phyloP scores from a whole-genome alignment of 2,329 filamentous ascomycete species.

The Byssoonygena ceratinophila region DNA sequence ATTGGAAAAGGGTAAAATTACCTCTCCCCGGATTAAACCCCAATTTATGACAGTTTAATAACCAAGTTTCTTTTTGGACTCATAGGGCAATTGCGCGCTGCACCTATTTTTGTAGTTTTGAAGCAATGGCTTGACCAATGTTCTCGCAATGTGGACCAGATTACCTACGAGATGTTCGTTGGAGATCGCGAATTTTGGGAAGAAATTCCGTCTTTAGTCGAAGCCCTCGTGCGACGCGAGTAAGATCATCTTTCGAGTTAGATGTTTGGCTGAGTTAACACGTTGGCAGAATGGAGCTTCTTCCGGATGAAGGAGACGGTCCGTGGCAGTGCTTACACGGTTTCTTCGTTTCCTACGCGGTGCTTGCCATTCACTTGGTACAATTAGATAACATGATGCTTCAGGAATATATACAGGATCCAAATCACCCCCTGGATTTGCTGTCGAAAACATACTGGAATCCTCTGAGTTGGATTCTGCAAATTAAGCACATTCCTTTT shows the following conservation, averaged over 20 bases:
- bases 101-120: slow-evolving; percentile 26
- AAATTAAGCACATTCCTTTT: slow-evolving; percentile 29
- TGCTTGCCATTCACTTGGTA: slow-evolving; percentile 34
- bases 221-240: slow-evolving; percentile 33
- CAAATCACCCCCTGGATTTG: slow-evolving; percentile 24
- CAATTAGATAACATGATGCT: slow-evolving; percentile 32
- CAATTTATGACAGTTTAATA: neutral
- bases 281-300: slow-evolving; percentile 24
- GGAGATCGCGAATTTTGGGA: slow-evolving; percentile 40
- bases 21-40: neutral
- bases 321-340: slow-evolving; percentile 30
- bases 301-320: slow-evolving; percentile 25
- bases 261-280: neutral
- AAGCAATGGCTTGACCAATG: slow-evolving; percentile 37
- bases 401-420: slow-evolving; percentile 22
- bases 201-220: slow-evolving; percentile 32
- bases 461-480: slow-evolving; percentile 29
- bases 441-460: slow-evolving; percentile 29
- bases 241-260: slow-evolving; percentile 18
- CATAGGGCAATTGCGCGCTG: slow-evolving; percentile 26
- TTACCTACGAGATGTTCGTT: slow-evolving; percentile 28
- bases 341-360: slow-evolving; percentile 33
- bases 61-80: neutral
- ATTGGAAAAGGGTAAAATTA: slow-evolving; percentile 33
- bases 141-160: slow-evolving; percentile 24